Evolutionary conservation across 228 moss, liverwort and hornwort genomes (phyloP).

Genomic region (Sphagnum fallax): DNA sequence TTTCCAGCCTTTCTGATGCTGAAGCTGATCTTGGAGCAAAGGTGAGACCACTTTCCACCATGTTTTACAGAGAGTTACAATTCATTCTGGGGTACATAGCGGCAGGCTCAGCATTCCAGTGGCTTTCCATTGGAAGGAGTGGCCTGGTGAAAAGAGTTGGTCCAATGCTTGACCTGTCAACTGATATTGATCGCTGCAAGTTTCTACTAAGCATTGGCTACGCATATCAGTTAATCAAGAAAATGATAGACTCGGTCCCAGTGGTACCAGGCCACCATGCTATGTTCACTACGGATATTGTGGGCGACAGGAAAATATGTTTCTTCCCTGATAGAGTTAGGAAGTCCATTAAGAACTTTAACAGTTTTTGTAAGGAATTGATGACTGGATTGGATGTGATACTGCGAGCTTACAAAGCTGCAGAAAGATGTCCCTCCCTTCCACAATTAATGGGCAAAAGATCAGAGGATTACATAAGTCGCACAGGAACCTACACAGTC

Average conservation of each 20-base stretch:
- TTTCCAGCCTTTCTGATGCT: not conserved
- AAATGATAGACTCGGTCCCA: slow-evolving; percentile 5
- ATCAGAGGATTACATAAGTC: not conserved
- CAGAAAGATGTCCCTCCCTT: not conserved
- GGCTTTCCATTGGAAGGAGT: slow-evolving; percentile 5
- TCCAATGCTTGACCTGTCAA: not conserved
- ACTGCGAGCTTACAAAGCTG: not conserved
- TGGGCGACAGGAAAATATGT: not conserved
- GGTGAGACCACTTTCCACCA: not conserved
- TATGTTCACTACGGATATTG: not conserved
- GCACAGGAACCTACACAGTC: slow-evolving; percentile 7
- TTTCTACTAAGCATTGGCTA: slow-evolving; percentile 5
- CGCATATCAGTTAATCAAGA: slow-evolving; percentile 1
- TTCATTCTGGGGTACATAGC: slow-evolving; percentile 9
- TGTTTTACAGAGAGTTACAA: slow-evolving; percentile 1
- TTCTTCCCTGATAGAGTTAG: not conserved
- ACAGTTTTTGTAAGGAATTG: not conserved
- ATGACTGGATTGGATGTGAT: not conserved
- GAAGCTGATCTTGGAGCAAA: not conserved
- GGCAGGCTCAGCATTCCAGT: slow-evolving; percentile 4
- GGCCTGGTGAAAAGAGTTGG: not conserved
- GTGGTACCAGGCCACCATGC: not conserved
- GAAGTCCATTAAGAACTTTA: slow-evolving; percentile 3
- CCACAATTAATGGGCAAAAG: not conserved
- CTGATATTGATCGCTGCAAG: not conserved